Conservation (phyloP, 2,329 filamentous ascomycete species). For the Aspergillus udagawae region DNA sequence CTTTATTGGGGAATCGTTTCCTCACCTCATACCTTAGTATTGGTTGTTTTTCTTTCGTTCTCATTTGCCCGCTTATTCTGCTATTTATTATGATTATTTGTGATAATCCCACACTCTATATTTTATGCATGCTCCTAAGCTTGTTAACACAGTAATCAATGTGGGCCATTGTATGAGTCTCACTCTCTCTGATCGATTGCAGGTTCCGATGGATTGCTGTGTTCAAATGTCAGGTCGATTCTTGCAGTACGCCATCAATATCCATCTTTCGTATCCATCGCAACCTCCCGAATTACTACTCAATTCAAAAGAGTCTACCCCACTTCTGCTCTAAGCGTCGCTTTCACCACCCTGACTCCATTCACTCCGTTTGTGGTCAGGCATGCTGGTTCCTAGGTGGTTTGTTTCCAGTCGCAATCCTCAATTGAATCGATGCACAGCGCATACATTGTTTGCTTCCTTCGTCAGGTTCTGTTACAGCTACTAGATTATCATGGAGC, state of each 20-base stretch:
- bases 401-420: slow-evolving; percentile 19
- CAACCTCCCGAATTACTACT: slow-evolving; percentile 21
- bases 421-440: slow-evolving; percentile 20
- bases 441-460: slow-evolving; percentile 3
- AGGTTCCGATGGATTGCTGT: background rate
- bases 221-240: background rate
- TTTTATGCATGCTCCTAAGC: background rate
- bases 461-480: background rate
- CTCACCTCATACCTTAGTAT: background rate
- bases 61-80: background rate
- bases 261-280: slow-evolving; percentile 7
- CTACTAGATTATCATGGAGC: slow-evolving; percentile 9
- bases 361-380: background rate
- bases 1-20: background rate
- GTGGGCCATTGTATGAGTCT: background rate
- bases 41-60: background rate
- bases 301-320: slow-evolving; percentile 17
- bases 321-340: slow-evolving; percentile 14
- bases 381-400: background rate
- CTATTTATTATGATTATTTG: background rate
- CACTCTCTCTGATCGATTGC: background rate
- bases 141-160: background rate
- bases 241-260: background rate
- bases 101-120: background rate
- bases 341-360: slow-evolving; percentile 16